Conservation (phyloP, 352 stramenopile genomes). For the Phytopythium oedochilum region DNA sequence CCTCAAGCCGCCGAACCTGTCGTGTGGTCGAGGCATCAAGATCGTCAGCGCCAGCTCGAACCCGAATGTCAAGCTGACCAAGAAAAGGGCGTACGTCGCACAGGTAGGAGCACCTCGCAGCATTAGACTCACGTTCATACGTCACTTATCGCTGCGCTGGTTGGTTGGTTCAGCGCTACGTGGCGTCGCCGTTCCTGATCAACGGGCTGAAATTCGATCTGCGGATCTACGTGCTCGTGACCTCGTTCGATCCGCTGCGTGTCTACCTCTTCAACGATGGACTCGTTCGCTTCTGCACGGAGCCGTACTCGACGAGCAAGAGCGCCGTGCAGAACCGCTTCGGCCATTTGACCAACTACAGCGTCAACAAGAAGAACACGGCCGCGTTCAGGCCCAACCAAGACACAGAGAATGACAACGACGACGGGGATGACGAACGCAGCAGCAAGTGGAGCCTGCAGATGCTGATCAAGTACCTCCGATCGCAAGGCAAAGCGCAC, state of each 20-base stretch:
- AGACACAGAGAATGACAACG: constrained; percentile 33
- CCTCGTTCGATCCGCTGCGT: constrained; percentile 78
- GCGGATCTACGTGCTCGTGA: constrained; percentile 88
- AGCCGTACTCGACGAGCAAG: constrained; percentile 66
- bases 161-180: constrained; percentile 53
- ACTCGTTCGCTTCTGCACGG: constrained; percentile 84
- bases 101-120: constrained; percentile 25
- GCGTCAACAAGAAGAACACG: constrained; percentile 89
- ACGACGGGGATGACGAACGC: constrained; percentile 9
- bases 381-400: constrained; percentile 68
- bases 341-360: constrained; percentile 92
- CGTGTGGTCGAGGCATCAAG: constrained; percentile 74
- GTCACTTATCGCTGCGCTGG: not conserved
- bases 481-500: constrained; percentile 26
- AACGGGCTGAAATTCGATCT: constrained; percentile 91
- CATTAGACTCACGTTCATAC: not conserved
- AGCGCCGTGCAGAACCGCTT: constrained; percentile 76
- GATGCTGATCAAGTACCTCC: constrained; percentile 46
- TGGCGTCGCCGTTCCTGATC: constrained; percentile 80
- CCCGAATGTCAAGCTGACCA: constrained; percentile 41
- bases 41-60: constrained; percentile 42
- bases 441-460: constrained; percentile 85
- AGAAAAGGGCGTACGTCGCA: constrained; percentile 68
- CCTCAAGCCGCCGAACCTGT: constrained; percentile 75
- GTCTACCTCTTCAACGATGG: constrained; percentile 86